Base-by-base conservation (phyloP, 129 eudicot genomes). In the Glebionis coronaria region DNA sequence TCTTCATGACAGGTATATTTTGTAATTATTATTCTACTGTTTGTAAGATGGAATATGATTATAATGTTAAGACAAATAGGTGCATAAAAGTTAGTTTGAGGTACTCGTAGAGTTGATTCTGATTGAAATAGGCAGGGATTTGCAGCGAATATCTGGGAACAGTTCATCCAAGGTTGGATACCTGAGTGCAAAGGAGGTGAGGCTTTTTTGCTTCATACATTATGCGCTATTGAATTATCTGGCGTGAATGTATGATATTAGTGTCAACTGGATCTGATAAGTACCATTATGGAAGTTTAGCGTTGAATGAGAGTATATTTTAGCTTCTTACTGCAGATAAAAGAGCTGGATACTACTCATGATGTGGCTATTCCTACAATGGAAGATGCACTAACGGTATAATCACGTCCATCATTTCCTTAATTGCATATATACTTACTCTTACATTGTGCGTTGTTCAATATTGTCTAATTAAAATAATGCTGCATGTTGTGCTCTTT, bases 91-190 rank as follows among this genome's bases (percentile, higher is more conserved):
- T 70, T 56, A 51, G 56, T 44, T 57, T 29, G 64, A 52, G 61
- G 60, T 60, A 69, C 80, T 62, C 56, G 63, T 81, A 76, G 81
- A 75, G 77, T 86, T 84, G 85, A 88, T 80, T 85, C 80, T 82
- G 80, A 73, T 80, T 85, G 81, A 81, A 78, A 76, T 87, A 80
- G 95, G 83, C 97, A 93, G 99, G 99, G 99, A 93, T 72, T 84
- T 93, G 86, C 99, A 93, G 88, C 80, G 79, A 72, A 74, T 93
- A 76, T 68, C 88, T 74, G 95, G 99, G 76, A 93, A 93, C 75
- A 75, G 77, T 73, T 72, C 88, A 58, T 80, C 95, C 65, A 84
- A 73, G 76, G 97, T 84, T 72, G 96, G 97, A 44, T 44, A 82
- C 80, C 67, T 82, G 73, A 93, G 86, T 67, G 61, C 28, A 67